Base-by-base conservation (phyloP, 176 grass and related monocot species). In the Microstegium vimineum region DNA sequence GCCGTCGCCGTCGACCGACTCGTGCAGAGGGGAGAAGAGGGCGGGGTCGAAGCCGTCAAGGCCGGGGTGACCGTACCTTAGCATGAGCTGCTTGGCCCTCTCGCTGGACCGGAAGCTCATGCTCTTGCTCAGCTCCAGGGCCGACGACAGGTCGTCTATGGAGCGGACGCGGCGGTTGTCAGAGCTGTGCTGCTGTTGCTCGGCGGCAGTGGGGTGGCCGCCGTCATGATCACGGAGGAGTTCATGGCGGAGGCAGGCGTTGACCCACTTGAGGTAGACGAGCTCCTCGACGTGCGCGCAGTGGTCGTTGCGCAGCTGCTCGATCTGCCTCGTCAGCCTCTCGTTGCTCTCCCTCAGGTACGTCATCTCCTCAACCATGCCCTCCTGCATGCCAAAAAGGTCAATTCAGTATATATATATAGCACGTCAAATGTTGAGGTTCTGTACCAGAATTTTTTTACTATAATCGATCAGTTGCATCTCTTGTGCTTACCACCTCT, bases 211-310 rank as follows among this genome's bases (percentile, higher is more conserved):
- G 13, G 82, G 32, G 36, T 90, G 70, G 22, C 64, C 80, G 62
- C 46, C 46, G 16, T 86, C 76, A 13, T 41, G 38, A 69, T 61
- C 77, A 70, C 86, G 86, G 76, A 98, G 62, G 71, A 98, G 62
- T 32, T 98, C 95, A 46, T 98, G 81, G 51, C 92, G 84, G 52
- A 94, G 81, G 90, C 92, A 94, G 49, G 92, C 92, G 84, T 98
- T 98, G 45, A 93, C 64, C 92, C 95, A 93, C 75, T 87, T 93
- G 74, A 98, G 95, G 81, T 98, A 98, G 10, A 98, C 95, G 28
- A 94, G 82, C 76, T 98, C 95, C 77, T 94, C 90, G 22, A 93
- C 84, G 61, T 87, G 83, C 31, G 79, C 67, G 71, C 81, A 93
- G 76, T 92, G 92, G 69, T 91, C 71, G 61, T 38, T 69, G 85